Evolutionary conservation across 75 land plant genomes (phyloP).

Genomic region (Sequoiadendron giganteum): DNA sequence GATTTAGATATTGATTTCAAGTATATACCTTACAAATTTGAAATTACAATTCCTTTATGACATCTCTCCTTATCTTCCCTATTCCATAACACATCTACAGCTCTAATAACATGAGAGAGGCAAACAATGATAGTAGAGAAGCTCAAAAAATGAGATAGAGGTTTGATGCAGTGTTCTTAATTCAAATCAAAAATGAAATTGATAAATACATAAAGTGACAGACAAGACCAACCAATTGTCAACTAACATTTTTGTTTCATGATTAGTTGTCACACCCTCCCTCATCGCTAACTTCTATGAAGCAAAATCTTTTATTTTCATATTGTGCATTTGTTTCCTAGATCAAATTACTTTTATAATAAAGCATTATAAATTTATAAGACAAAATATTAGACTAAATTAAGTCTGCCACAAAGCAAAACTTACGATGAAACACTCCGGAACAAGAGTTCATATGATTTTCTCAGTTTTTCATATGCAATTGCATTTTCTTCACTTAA

Average conservation of each 20-base stretch:
- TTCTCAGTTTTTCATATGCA: constrained; percentile 89
- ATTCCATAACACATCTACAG: not conserved
- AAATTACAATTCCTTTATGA: not conserved
- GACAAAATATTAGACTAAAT: not conserved
- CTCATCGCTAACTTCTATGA: too few species aligned
- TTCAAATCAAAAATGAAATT: not conserved
- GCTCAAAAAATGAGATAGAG: not conserved
- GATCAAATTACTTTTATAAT: not conserved
- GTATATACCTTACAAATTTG: not conserved
- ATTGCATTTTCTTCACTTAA: constrained; percentile 89
- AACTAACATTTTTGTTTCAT: not conserved
- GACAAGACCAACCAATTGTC: not conserved
- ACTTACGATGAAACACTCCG: constrained; percentile 95
- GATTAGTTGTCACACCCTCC: too few species aligned
- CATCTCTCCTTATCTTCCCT: not conserved
- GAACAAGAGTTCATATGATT: constrained; percentile 87
- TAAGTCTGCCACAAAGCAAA: not conserved
- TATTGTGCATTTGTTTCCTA: not conserved
- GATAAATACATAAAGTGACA: not conserved
- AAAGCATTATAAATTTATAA: not conserved
- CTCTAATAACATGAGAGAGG: not conserved
- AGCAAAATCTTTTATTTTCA: too few species aligned
- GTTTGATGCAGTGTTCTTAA: not conserved
- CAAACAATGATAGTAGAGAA: not conserved
- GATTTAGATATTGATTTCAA: not conserved